Percentiles rank a stretch among this genome's conserved stretches.
These are phyloP conservation scores for Cryptomeria japonica DNA, from an alignment of 75 land plant species.

Conservation along the genomic window DNA sequence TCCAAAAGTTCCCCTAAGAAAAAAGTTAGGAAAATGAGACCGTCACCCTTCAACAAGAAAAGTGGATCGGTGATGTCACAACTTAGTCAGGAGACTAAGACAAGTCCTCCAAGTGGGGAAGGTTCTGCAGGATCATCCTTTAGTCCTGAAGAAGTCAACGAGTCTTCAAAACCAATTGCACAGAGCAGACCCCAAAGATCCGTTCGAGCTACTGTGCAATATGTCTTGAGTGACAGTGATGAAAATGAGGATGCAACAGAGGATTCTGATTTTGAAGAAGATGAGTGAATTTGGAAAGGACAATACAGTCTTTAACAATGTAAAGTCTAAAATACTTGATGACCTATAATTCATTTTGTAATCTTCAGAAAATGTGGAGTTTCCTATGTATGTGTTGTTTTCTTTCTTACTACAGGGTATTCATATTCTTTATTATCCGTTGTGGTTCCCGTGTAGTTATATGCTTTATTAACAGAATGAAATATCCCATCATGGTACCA, in stretches of 20 bases:
- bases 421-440: too few relatives aligned
- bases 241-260: background rate
- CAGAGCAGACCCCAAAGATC: background rate
- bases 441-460: too few relatives aligned
- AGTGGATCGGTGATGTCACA: conserved; percentile 46
- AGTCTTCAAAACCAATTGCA: background rate
- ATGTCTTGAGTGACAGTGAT: background rate
- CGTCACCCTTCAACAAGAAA: conserved; percentile 94
- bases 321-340: background rate
- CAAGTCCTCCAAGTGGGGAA: background rate
- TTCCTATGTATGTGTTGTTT: too few relatives aligned
- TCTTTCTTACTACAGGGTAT: too few relatives aligned
- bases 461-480: too few relatives aligned
- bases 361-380: too few relatives aligned
- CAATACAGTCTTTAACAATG: background rate
- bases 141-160: background rate
- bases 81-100: too few relatives aligned
- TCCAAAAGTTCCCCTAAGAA: conserved; percentile 51
- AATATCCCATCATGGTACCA: background rate
- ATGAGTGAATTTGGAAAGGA: background rate
- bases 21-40: conserved; percentile 86
- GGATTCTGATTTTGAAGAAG: conserved; percentile 1
- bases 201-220: background rate
- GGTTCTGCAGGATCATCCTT: background rate
- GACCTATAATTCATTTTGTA: background rate